A percentile compares a stretch with the other conserved stretches of the same genome.
Evolutionary conservation across 352 stramenopile species (phyloP).

Genomic region (Peronospora farinosa): DNA sequence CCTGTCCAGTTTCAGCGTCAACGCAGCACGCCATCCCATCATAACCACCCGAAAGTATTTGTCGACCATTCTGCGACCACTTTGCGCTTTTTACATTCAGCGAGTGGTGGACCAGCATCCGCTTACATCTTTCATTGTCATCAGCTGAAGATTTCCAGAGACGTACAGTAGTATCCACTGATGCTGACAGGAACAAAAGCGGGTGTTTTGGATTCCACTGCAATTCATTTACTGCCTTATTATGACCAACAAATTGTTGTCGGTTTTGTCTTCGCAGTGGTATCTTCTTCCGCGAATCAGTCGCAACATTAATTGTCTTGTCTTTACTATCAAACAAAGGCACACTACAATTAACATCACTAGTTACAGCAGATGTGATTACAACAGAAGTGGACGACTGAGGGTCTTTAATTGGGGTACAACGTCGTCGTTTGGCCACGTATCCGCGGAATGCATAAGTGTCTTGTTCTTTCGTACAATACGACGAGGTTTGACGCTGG

Average conservation of each 20-base stretch:
- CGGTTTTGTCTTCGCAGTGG: conserved; percentile 8
- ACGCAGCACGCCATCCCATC: conserved; percentile 27
- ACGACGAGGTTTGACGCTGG: conserved; percentile 1
- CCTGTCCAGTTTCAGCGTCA: conserved; percentile 32
- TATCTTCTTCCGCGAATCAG: not conserved
- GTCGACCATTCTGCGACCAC: conserved; percentile 44
- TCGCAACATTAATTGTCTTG: not conserved
- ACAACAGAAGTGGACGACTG: not conserved
- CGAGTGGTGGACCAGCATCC: conserved; percentile 24
- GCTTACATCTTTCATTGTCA: conserved; percentile 1
- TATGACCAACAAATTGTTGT: conserved; percentile 26
- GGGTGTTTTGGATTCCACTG: conserved; percentile 38
- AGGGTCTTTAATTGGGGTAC: not conserved
- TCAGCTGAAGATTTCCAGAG: conserved; percentile 31
- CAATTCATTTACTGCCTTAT: conserved; percentile 29
- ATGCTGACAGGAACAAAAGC: conserved; percentile 46
- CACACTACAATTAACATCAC: not conserved
- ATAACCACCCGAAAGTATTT: conserved; percentile 41
- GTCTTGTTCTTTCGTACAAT: conserved; percentile 15
- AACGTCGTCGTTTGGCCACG: conserved; percentile 15
- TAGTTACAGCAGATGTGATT: not conserved
- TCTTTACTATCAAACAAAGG: conserved; percentile 5
- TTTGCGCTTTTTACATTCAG: conserved; percentile 46
- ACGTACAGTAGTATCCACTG: conserved; percentile 47
- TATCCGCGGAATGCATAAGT: conserved; percentile 34